Percentiles rank a stretch among this genome's conserved stretches.
Conservation (phyloP, 768 basidiomycete genomes). For the Sporobolomyces phaffii region DNA sequence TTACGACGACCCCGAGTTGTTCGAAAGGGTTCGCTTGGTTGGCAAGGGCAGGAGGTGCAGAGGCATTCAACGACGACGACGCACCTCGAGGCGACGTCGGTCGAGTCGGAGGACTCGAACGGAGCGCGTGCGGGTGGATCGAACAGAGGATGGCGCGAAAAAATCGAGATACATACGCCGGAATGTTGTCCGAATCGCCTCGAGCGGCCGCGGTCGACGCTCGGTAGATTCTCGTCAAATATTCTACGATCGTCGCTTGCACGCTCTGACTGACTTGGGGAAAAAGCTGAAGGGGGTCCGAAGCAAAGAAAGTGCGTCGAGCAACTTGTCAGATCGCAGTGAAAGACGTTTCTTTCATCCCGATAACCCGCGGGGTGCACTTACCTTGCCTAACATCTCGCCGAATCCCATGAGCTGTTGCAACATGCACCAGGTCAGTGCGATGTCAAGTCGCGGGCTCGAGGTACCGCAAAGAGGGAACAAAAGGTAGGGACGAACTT, state of each 20-base stretch:
- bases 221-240: neutral
- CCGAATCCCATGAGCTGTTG: slow-evolving; percentile 9
- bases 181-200: neutral
- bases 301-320: neutral
- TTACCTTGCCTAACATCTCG: slow-evolving; percentile 9
- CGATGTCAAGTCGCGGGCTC: too few relatives aligned
- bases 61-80: neutral
- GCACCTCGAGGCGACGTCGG: neutral
- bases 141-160: slow-evolving; percentile 9
- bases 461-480: neutral
- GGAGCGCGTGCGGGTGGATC: slow-evolving; percentile 3
- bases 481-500: neutral
- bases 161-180: slow-evolving; percentile 21
- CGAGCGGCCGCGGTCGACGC: neutral
- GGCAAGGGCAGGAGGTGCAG: neutral
- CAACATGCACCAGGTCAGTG: neutral
- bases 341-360: neutral
- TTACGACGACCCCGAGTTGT: neutral
- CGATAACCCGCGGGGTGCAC: too few relatives aligned
- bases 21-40: slow-evolving; percentile 4
- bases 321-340: neutral
- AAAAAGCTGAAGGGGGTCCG: neutral
- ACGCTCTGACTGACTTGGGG: neutral
- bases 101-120: slow-evolving; percentile 1
- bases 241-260: slow-evolving; percentile 3